Base-by-base conservation (phyloP, 2,329 filamentous ascomycete species). In the Paecilomyces formosus region DNA sequence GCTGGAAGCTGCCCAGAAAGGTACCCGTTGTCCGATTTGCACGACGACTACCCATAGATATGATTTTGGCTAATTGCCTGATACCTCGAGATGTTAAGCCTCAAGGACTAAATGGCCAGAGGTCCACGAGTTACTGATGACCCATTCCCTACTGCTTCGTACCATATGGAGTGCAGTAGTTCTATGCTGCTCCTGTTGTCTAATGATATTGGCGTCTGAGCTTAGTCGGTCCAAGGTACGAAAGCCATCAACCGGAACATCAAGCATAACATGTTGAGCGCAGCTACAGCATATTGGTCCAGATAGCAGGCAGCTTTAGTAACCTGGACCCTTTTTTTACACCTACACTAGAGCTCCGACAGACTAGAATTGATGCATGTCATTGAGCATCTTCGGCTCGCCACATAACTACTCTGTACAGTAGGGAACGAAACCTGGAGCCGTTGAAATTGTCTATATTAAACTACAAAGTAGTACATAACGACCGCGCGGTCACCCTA, bases 161-260 rank as follows among this genome's bases (percentile, higher is more conserved):
- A 39, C 24, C 24, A 33, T 57, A 54, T 57, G 31, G 33, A 55
- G 35, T 58, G 15, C n/a, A 58, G 8, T 58, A n/a, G n/a, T n/a
- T n/a, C n/a, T n/a, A n/a, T n/a, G n/a, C n/a, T n/a, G n/a, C n/a
- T n/a, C n/a, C n/a, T n/a, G n/a, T n/a, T n/a, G n/a, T n/a, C 11
- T 8, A 4, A 15, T 18, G n/a, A n/a, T n/a, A n/a, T n/a, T n/a
- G n/a, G n/a, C n/a, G 1, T 15, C n/a, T 7, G 35, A 18, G 15
- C 6, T 45, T 45, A 8, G 13, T 18, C 15, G 4, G 15, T 18
- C 15, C 6, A 45, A 18, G 39, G 39, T 45, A 45, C 39, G 39
- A 18, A 45, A 45, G 18, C 7, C n/a, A 45, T 6, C 8, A 9
- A 8, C 39, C n/a, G n/a, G 5, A 31, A 45, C 39, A n/a, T 18